phyloP scores from a whole-genome alignment of 73 alveolate species.

The Vitrella brassicaformis region DNA sequence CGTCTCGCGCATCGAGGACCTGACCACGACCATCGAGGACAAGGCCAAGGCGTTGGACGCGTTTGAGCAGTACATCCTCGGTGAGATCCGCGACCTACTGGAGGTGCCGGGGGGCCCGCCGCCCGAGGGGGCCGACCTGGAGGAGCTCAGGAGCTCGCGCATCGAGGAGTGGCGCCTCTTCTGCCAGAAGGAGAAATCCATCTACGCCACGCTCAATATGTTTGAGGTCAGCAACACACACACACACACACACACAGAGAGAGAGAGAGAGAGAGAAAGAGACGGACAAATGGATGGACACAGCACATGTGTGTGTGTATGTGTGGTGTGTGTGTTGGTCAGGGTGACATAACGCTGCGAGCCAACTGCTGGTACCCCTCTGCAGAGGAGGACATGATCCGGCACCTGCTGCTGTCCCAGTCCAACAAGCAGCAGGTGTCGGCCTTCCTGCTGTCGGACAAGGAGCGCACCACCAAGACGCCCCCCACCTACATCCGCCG shows the following conservation, averaged over 20 bases:
- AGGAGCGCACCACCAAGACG: slow-evolving; percentile 24
- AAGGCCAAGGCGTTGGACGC: background rate
- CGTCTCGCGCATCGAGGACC: background rate
- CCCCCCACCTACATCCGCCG: slow-evolving; percentile 63
- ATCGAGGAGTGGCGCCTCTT: slow-evolving; percentile 39
- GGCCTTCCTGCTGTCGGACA: background rate
- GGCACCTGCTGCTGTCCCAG: slow-evolving; percentile 11
- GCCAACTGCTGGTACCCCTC: background rate
- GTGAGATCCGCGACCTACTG: background rate
- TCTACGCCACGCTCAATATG: slow-evolving; percentile 62
- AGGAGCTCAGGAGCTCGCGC: slow-evolving; percentile 17
- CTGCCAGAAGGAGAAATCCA: slow-evolving; percentile 57
- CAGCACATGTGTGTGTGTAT: too few relatives aligned
- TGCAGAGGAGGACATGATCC: slow-evolving; percentile 16
- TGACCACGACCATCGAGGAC: background rate
- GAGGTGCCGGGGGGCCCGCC: too few relatives aligned
- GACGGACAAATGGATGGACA: too few relatives aligned
- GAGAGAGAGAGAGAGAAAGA: too few relatives aligned
- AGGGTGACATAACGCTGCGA: background rate
- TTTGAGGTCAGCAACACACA: too few relatives aligned
- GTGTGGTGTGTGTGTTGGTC: too few relatives aligned
- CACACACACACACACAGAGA: too few relatives aligned
- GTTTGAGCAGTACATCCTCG: background rate
- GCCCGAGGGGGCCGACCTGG: too few relatives aligned
- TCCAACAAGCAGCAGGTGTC: background rate